Percentiles rank a stretch among this genome's conserved stretches.
Conservation (phyloP, 2,329 filamentous ascomycete species). For the Elsinoe batatas region DNA sequence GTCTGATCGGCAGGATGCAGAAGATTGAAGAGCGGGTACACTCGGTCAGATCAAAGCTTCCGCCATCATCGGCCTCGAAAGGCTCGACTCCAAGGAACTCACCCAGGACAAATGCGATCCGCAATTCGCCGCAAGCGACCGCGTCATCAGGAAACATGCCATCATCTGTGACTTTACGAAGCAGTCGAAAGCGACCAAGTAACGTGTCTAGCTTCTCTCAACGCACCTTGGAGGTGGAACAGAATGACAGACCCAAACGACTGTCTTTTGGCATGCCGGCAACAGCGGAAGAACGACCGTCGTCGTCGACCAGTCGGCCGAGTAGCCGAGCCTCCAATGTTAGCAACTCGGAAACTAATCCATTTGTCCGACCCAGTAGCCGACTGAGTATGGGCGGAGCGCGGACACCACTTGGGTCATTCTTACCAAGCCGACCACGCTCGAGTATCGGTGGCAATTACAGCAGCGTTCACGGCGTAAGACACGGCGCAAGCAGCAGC, state of each 20-base stretch:
- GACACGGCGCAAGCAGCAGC: constrained; percentile 23
- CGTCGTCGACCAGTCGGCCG: constrained; percentile 46
- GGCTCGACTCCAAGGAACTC: constrained; percentile 70
- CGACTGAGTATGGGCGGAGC: constrained; percentile 51
- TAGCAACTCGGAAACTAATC: constrained; percentile 37
- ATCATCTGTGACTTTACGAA: constrained; percentile 51
- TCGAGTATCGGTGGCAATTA: constrained; percentile 59
- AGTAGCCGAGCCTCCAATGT: constrained; percentile 61
- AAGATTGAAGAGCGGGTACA: constrained; percentile 90
- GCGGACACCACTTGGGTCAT: constrained; percentile 54
- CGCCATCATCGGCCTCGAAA: constrained; percentile 50
- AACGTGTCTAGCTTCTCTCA: constrained; percentile 38
- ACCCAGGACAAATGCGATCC: constrained; percentile 44
- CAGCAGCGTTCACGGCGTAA: constrained; percentile 21
- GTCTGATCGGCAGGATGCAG: constrained; percentile 93
- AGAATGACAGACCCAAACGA: constrained; percentile 26
- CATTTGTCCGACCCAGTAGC: constrained; percentile 50
- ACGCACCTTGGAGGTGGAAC: constrained; percentile 18
- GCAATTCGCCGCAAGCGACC: constrained; percentile 27
- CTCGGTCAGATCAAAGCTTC: constrained; percentile 80
- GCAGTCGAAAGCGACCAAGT: constrained; percentile 55
- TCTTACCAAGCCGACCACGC: constrained; percentile 47
- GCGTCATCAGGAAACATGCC: constrained; percentile 42
- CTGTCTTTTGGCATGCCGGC: constrained; percentile 41
- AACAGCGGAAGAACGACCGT: constrained; percentile 18